Base-by-base conservation (phyloP, 2,329 filamentous ascomycete species). In the Grosmannia clavigera region DNA sequence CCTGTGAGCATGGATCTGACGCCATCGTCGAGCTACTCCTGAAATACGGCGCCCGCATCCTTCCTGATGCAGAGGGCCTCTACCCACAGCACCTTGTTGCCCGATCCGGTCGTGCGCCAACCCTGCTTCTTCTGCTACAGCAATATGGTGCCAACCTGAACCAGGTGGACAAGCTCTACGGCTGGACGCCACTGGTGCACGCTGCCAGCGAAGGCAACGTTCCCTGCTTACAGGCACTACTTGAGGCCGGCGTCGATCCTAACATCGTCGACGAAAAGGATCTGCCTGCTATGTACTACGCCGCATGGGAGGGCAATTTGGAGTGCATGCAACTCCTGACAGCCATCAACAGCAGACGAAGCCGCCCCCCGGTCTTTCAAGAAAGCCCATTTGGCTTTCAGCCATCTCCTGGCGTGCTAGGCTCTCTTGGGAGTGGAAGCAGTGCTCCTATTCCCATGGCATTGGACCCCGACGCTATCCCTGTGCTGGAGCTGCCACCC, bases 21-120 rank as follows among this genome's bases (percentile, higher is more conserved):
- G 82, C 86, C 16, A 92, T 96, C 62, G 90, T 95, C 19, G 85
- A 92, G 68, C 79, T 96, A 62, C 82, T 99, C 1, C 78, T 99
- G 57, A 85, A 88, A 67, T 84, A 89, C 65, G 85, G 87, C 10
- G 90, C 92, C 6, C 80, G 83, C 60, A 87, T 99, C 61, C 77
- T 96, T n/a, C 86, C 94, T 10, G 94, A 99, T 73, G 94, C 94
- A 2, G 94, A 99, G 76, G 94, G 94, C 1, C 78, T 99, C 12
- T 99, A 90, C 69, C 94, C 94, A n/a, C 94, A 97, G 70, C 94
- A 99, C 73, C 81, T 97, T 40, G 92, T 97, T 25, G 92, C 94
- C 29, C 83, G 94, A 60, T 94, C 92, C 35, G 90, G 90, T 3
- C 86, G 92, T 68, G 88, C 85, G 0, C 88, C 91, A 1, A 80